Conservation (phyloP, 176 grass and related monocot species). For the Oryza brachyantha region DNA sequence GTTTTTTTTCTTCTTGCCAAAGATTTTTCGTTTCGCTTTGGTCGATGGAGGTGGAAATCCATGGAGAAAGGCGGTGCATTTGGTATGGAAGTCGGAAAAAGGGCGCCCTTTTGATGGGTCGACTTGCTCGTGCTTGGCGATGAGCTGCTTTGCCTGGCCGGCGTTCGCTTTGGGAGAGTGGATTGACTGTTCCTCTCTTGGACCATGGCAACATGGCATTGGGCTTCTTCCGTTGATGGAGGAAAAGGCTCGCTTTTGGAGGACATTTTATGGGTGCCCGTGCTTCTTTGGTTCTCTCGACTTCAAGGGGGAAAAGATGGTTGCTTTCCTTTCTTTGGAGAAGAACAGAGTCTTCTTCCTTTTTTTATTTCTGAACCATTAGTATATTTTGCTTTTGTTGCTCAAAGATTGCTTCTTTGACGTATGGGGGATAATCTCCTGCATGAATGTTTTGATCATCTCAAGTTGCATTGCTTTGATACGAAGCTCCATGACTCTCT, state of each 20-base stretch:
- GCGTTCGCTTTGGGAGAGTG: slow-evolving; percentile 31
- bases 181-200: slow-evolving; percentile 29
- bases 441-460: neutral
- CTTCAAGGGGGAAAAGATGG: slow-evolving; percentile 15
- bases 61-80: neutral
- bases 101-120: slow-evolving; percentile 4
- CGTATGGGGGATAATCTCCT: neutral
- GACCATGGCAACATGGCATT: slow-evolving; percentile 33
- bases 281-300: slow-evolving; percentile 38
- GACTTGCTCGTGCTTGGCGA: neutral
- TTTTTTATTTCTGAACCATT: slow-evolving; percentile 7
- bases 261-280: slow-evolving; percentile 38
- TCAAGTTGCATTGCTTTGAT: neutral
- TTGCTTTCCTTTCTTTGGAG: slow-evolving; percentile 43
- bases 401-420: neutral
- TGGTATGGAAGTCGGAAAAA: slow-evolving; percentile 12
- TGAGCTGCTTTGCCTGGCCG: neutral
- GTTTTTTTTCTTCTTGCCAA: neutral
- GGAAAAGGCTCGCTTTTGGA: slow-evolving; percentile 38
- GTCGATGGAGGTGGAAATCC: neutral
- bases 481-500: neutral
- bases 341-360: neutral
- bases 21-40: neutral
- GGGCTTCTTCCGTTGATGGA: slow-evolving; percentile 21
- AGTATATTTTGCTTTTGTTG: neutral